These are phyloP conservation scores for Nicotiana benthamiana DNA, from an alignment of 257 asterid genomes.

Conservation along the genomic window DNA sequence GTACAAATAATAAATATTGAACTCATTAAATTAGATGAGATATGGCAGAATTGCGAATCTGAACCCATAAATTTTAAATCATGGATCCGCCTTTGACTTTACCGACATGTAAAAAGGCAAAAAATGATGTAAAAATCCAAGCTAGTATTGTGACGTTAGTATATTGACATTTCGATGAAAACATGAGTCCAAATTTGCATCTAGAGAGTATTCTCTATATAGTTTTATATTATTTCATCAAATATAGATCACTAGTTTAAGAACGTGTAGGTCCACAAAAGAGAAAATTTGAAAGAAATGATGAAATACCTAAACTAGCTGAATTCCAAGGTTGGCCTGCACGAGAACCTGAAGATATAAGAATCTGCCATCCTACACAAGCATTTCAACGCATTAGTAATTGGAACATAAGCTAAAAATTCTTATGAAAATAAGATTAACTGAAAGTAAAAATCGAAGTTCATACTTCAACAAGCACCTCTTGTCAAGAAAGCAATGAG, in stretches of 20 bases:
- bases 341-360: constrained; percentile 59
- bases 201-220: not conserved
- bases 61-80: too few relatives aligned
- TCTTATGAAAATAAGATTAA: not conserved
- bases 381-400: constrained; percentile 12
- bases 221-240: not conserved
- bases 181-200: too few relatives aligned
- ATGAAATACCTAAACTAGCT: constrained; percentile 50
- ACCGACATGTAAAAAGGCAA: too few relatives aligned
- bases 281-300: not conserved
- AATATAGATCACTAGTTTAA: not conserved
- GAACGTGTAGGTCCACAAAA: not conserved
- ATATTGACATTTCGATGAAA: too few relatives aligned
- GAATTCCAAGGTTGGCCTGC: constrained; percentile 54
- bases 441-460: not conserved
- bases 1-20: too few relatives aligned
- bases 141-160: too few relatives aligned
- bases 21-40: too few relatives aligned
- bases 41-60: too few relatives aligned
- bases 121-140: too few relatives aligned
- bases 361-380: constrained; percentile 61
- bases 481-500: too few relatives aligned
- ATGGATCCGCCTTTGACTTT: too few relatives aligned
- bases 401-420: not conserved
- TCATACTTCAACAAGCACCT: constrained; percentile 26